Percentiles rank a stretch among this genome's conserved stretches.
These are phyloP conservation scores for Phyllosticta citrichinensis DNA, from an alignment of 2,329 filamentous ascomycete genomes.

Conservation along the genomic window DNA sequence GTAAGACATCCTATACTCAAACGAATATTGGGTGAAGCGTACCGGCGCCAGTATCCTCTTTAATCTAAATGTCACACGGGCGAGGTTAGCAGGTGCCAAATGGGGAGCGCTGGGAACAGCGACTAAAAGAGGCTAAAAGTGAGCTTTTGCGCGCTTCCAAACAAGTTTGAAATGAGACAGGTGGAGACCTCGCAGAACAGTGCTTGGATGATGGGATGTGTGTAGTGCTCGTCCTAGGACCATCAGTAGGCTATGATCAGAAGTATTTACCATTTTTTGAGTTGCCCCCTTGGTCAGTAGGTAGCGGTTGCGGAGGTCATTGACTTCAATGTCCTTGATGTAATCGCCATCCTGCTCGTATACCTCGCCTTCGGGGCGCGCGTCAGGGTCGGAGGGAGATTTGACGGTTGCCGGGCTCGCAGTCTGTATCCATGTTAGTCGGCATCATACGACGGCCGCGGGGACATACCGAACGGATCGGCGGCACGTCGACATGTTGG, in stretches of 20 bases:
- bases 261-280: conserved; percentile 98
- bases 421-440: conserved; percentile 23
- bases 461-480: conserved; percentile 53
- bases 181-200: conserved; percentile 16
- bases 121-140: conserved; percentile 33
- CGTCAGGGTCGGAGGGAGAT: conserved; percentile 42
- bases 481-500: conserved; percentile 81
- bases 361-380: conserved; percentile 71
- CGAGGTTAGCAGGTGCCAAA: conserved; percentile 91
- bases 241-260: conserved; percentile 61
- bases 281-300: conserved; percentile 93
- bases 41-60: conserved; percentile 99
- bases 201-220: background rate
- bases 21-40: conserved; percentile 66
- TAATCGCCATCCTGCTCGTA: conserved; percentile 96
- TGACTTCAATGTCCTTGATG: conserved; percentile 98
- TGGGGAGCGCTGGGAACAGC: conserved; percentile 42
- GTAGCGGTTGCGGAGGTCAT: conserved; percentile 93
- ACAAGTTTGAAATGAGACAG: conserved; percentile 14
- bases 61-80: conserved; percentile 88
- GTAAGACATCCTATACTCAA: conserved; percentile 44
- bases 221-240: conserved; percentile 19
- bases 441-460: background rate
- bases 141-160: conserved; percentile 34
- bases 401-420: conserved; percentile 43